Evolutionary conservation across 108 stramenopile genomes (phyloP).

Genomic region (Nitzschia sp.): DNA sequence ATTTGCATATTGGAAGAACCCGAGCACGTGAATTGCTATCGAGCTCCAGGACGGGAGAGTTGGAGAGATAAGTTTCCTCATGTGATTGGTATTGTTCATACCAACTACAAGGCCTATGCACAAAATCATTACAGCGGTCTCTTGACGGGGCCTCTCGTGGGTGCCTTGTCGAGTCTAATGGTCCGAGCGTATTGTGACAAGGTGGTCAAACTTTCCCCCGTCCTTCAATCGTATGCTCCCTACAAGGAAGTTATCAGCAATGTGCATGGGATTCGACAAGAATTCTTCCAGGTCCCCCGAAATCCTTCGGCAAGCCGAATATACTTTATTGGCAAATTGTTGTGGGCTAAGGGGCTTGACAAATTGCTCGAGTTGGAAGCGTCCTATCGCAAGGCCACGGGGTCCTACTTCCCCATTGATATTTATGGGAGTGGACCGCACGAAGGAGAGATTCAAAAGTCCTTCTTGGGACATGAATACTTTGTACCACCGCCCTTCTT

Average conservation of each 20-base stretch:
- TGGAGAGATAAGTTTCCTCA: conserved; percentile 85
- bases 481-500: neutral
- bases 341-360: conserved; percentile 64
- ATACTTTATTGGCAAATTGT: conserved; percentile 85
- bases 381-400: conserved; percentile 43
- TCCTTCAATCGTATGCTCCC: conserved; percentile 61
- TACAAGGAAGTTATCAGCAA: conserved; percentile 73
- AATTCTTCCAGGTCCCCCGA: conserved; percentile 57
- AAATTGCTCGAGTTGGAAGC: conserved; percentile 61
- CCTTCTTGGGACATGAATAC: conserved; percentile 44
- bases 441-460: conserved; percentile 59
- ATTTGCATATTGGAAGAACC: conserved; percentile 88
- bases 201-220: conserved; percentile 68
- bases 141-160: conserved; percentile 19
- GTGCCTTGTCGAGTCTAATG: conserved; percentile 31
- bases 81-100: conserved; percentile 87
- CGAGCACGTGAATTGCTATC: conserved; percentile 87
- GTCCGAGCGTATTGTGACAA: conserved; percentile 80
- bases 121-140: conserved; percentile 27
- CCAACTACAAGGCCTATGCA: conserved; percentile 78
- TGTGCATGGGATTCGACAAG: conserved; percentile 83
- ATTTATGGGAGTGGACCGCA: conserved; percentile 75
- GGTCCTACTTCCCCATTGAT: conserved; percentile 72
- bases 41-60: conserved; percentile 54
- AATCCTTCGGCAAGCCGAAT: conserved; percentile 18